Evolutionary conservation across 2,329 filamentous ascomycete genomes (phyloP).

Genomic region (Colletotrichum sp.): DNA sequence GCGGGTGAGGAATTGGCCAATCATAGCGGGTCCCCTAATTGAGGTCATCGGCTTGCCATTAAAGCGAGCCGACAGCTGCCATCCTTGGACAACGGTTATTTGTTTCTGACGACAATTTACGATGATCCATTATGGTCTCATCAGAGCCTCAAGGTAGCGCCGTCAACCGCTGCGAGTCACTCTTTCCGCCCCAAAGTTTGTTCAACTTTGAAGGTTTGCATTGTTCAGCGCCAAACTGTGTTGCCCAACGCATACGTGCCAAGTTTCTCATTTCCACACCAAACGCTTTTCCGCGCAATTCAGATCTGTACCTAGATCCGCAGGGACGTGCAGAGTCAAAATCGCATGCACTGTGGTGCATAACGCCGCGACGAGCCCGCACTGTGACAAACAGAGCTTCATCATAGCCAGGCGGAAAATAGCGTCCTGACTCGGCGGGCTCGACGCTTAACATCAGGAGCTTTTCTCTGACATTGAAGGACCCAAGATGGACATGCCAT

Average conservation of each 20-base stretch:
- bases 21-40: background rate
- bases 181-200: background rate
- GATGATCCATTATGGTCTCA: background rate
- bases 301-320: background rate
- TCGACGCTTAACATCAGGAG: constrained; percentile 15
- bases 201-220: background rate
- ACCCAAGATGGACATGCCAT: background rate
- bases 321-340: constrained; percentile 10
- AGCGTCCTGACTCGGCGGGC: background rate
- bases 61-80: background rate
- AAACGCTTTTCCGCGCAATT: background rate
- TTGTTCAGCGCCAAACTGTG: background rate
- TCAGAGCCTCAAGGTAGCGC: background rate
- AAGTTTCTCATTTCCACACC: background rate
- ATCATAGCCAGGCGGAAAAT: background rate
- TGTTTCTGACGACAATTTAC: background rate
- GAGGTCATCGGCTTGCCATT: background rate
- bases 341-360: constrained; percentile 3
- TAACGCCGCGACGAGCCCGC: background rate
- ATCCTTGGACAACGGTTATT: background rate
- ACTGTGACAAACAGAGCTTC: background rate
- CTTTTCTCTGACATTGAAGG: constrained; percentile 14
- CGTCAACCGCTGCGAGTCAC: background rate
- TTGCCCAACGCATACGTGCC: background rate
- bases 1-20: constrained; percentile 16